These are phyloP conservation scores for Backusella liffmaniae DNA, from an alignment of 192 early-diverging fungal genomes.

Conservation along the genomic window DNA sequence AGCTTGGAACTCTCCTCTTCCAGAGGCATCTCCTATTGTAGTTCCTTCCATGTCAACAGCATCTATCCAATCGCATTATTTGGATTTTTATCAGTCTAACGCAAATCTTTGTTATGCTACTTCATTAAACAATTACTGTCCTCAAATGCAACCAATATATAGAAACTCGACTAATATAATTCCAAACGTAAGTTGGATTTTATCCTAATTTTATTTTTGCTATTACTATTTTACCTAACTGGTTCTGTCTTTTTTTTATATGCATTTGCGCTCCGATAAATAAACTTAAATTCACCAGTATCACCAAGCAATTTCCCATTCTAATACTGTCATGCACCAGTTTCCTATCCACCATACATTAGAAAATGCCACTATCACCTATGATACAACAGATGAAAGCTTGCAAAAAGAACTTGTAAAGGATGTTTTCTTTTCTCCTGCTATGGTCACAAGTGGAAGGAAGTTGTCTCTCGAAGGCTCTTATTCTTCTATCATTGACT, in stretches of 20 bases:
- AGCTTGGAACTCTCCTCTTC: not conserved
- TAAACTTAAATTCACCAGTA: constrained; percentile 16
- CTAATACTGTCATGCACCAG: constrained; percentile 10
- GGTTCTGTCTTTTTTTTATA: not conserved
- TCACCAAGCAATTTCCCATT: constrained; percentile 14
- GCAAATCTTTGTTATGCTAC: not conserved
- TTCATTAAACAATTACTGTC: not conserved
- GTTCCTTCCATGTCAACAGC: constrained; percentile 18
- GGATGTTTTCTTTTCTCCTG: constrained; percentile 44
- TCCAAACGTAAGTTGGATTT: constrained; percentile 5
- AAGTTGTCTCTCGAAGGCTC: not conserved
- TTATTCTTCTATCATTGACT: not conserved
- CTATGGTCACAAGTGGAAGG: constrained; percentile 20
- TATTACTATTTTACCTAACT: constrained; percentile 2
- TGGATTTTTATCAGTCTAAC: constrained; percentile 8
- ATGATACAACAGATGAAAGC: constrained; percentile 20
- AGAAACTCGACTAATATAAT: constrained; percentile 1
- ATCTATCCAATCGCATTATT: not conserved
- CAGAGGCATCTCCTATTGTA: constrained; percentile 15
- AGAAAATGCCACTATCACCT: constrained; percentile 38
- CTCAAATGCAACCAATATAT: not conserved
- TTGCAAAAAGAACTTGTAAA: constrained; percentile 35
- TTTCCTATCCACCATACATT: constrained; percentile 30
- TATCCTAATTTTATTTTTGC: not conserved
- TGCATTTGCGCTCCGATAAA: not conserved